Base-by-base conservation (phyloP, 768 basidiomycete genomes). In the Bullera alba region DNA sequence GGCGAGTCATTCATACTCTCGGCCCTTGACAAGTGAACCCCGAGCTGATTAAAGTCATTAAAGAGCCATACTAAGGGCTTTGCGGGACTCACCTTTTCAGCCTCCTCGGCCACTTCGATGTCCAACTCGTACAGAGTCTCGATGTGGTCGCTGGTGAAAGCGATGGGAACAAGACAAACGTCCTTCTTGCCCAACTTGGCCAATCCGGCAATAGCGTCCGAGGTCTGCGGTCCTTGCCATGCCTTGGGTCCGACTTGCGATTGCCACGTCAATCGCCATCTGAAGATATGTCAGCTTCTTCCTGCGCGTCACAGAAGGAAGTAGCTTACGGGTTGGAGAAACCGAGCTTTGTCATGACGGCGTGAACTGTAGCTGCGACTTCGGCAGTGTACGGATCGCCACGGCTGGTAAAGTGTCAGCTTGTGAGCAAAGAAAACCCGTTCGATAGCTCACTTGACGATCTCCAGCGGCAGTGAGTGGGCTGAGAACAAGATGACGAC, bases 121-220 rank as follows among this genome's bases (percentile, higher is more conserved):
- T 99, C 95, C 43, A 97, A 78, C 75, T 99, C 95, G 64, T 87
- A 97, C 43, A 99, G 77, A 21, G 95, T 99, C 77, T 99, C 95
- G 65, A 99, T 97, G 71, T 99, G 95, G 74, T 99, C 95, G 70
- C 86, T 91, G 14, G 95, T 99, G 76, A 99, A 99, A 22, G 95
- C 95, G 55, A 99, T 91, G 0, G 95, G 95, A 5, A 99, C 82
- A 32, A 97, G 76, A 49, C 96, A 65, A 29, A 76, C 60, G 53
- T 78, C 70, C 56, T 77, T 76, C 50, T 75, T 57, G 23, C 76
- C 76, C 23, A 66, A 66, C 65, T 74, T 73, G 25, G 72, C 73
- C 21, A 75, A 63, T 0, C 77, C 77, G 57, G 95, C 89, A 68
- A 99, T 75, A 38, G 91, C 87, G 46, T 88, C 90, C 16, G 80